A percentile compares a stretch with the other conserved stretches of the same genome.
These are phyloP conservation scores for Phyllostachys edulis DNA, from an alignment of 176 grass and related monocot species.

Conservation along the genomic window DNA sequence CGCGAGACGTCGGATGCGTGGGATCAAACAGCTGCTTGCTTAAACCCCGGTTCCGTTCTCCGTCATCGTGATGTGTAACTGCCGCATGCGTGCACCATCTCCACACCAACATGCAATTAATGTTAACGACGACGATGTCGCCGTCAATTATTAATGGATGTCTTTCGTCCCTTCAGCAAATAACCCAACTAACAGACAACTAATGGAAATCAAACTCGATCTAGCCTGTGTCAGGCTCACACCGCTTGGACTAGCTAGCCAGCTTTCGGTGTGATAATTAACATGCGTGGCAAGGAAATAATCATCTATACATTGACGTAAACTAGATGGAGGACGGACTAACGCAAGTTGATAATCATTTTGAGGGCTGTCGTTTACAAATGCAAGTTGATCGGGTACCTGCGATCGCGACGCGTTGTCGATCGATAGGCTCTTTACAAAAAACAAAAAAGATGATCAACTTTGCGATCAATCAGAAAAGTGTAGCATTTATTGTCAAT, in stretches of 20 bases:
- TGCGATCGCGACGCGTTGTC: not conserved
- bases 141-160: not conserved
- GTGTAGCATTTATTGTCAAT: not conserved
- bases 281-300: not conserved
- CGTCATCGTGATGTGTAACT: not conserved
- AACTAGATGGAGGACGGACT: not conserved
- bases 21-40: too few relatives aligned
- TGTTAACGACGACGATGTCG: not conserved
- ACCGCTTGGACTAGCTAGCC: not conserved
- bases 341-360: not conserved
- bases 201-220: not conserved
- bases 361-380: not conserved
- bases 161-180: not conserved
- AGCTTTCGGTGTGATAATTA: not conserved
- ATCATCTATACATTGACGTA: not conserved
- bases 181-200: not conserved
- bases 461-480: conserved; percentile 1
- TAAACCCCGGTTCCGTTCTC: not conserved
- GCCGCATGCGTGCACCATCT: not conserved
- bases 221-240: not conserved
- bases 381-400: not conserved
- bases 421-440: not conserved
- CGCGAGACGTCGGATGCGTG: too few relatives aligned
- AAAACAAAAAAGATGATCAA: not conserved
- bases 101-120: not conserved